These are phyloP conservation scores for Inga laurina DNA, from an alignment of 306 rosid genomes.

Conservation along the genomic window DNA sequence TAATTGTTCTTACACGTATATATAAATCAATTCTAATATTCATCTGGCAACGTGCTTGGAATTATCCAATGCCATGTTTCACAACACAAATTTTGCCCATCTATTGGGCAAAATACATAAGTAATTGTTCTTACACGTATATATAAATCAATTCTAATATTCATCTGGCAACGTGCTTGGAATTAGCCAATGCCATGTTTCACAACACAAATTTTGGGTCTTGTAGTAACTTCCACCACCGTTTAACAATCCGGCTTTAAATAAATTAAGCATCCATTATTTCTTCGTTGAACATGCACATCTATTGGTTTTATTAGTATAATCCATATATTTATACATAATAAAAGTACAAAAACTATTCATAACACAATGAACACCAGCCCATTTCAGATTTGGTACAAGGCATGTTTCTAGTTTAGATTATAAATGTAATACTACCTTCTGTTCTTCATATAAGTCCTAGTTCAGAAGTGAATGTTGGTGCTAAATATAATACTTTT, in stretches of 20 bases:
- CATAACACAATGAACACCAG: no score
- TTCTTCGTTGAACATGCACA: not conserved
- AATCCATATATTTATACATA: no score
- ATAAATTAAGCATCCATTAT: conserved; percentile 5
- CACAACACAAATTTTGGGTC: not conserved
- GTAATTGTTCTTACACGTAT: not conserved
- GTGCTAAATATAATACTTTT: no score
- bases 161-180: no score
- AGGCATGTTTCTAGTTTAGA: not conserved
- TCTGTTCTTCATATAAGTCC: rapidly evolving
- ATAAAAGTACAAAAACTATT: no score
- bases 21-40: no score
- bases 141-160: no score
- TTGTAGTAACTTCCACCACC: not conserved
- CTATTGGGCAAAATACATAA: no score
- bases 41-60: no score
- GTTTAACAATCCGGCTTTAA: not conserved
- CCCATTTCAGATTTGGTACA: not conserved
- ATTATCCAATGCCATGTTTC: not conserved
- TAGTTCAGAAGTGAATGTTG: no score
- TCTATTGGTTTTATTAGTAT: not conserved
- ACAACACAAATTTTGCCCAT: not conserved
- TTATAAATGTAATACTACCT: no score
- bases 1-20: not conserved
- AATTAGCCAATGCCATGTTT: not conserved